Percentiles rank a stretch among this genome's conserved stretches.
These are phyloP conservation scores for Podospora pseudoanserina DNA, from an alignment of 495 filamentous ascomycete genomes.

Conservation along the genomic window DNA sequence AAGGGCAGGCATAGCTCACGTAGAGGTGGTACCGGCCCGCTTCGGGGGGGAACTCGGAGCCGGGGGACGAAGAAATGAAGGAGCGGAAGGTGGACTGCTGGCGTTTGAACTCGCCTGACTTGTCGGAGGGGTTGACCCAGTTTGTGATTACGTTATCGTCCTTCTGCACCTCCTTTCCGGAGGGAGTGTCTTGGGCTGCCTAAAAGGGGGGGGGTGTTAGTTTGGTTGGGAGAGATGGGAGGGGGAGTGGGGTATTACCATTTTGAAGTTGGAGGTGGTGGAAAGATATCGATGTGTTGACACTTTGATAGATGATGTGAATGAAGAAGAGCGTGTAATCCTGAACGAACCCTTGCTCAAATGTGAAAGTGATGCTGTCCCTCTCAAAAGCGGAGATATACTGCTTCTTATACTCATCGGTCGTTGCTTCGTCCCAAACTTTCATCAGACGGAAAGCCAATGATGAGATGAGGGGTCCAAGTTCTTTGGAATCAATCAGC, in stretches of 20 bases:
- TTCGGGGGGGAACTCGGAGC: constrained; percentile 66
- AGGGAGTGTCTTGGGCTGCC: constrained; percentile 21
- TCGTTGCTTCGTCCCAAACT: not conserved
- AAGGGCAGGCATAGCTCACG: not conserved
- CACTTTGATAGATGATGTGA: not conserved
- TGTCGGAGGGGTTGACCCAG: constrained; percentile 73
- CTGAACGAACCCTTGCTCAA: not conserved
- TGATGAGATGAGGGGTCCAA: not conserved
- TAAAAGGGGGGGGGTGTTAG: not conserved
- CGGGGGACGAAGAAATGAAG: constrained; percentile 59
- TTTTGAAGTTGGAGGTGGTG: not conserved
- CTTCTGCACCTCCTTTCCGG: constrained; percentile 24
- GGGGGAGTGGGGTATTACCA: not conserved
- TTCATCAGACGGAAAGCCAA: not conserved
- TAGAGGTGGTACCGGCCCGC: constrained; percentile 64
- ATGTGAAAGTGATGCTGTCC: not conserved
- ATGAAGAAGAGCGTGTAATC: not conserved
- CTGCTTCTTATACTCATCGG: not conserved
- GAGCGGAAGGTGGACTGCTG: constrained; percentile 66
- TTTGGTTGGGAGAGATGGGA: not conserved
- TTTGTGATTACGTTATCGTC: constrained; percentile 57
- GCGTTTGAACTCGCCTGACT: constrained; percentile 86
- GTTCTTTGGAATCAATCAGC: not conserved
- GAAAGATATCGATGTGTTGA: constrained; percentile 7
- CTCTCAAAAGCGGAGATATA: constrained; percentile 6